A percentile compares a stretch with the other conserved stretches of the same genome.
These are phyloP conservation scores for Botrytis pseudocinerea DNA, from an alignment of 2,329 filamentous ascomycete species.

Conservation along the genomic window DNA sequence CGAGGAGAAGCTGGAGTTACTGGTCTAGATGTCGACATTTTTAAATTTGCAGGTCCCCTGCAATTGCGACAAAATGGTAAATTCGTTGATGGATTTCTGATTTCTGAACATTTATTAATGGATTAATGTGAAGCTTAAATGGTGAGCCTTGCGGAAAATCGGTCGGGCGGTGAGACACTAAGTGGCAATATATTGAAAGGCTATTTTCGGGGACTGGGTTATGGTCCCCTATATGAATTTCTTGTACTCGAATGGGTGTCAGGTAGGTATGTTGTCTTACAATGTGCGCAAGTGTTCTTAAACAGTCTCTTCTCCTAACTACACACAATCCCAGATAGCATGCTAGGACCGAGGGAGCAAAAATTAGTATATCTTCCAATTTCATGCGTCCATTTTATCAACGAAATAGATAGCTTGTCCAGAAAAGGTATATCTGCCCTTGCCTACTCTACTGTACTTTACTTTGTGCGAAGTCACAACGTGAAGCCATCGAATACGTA, in stretches of 20 bases:
- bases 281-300: neutral
- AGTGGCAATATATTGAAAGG: conserved; percentile 17
- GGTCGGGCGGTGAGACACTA: conserved; percentile 14
- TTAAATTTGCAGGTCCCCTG: conserved; percentile 1
- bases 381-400: neutral
- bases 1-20: conserved; percentile 39
- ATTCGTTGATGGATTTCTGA: conserved; percentile 7
- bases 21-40: conserved; percentile 38
- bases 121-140: conserved; percentile 17
- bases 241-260: neutral
- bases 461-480: neutral
- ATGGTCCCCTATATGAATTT: conserved; percentile 8
- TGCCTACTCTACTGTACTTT: neutral
- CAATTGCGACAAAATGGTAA: conserved; percentile 19
- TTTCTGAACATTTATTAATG: neutral
- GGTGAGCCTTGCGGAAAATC: conserved; percentile 21
- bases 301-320: neutral
- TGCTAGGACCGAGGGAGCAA: neutral
- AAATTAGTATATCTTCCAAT: neutral
- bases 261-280: neutral
- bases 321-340: neutral
- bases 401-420: neutral
- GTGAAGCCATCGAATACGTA: neutral
- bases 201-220: conserved; percentile 11
- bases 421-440: neutral